Base-by-base conservation (phyloP, 2,329 filamentous ascomycete species). In the Exophiala aquamarina region DNA sequence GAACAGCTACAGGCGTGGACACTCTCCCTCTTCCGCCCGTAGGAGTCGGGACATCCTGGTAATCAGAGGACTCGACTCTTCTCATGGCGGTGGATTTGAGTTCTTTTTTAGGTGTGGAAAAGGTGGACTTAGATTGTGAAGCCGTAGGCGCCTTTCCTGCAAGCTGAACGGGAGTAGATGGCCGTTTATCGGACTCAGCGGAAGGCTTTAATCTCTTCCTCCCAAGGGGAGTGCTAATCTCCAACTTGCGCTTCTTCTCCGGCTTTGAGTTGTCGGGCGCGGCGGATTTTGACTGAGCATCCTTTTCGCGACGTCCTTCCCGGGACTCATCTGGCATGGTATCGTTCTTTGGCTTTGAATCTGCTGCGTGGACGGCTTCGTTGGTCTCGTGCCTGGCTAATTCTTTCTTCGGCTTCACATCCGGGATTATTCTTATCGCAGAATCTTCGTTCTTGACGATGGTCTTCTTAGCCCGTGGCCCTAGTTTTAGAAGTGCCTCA, bases 81-180 rank as follows among this genome's bases (percentile, higher is more conserved):
- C 68, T 67, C 62, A 69, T 66, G 17, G 61, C 58, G 2, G 56
- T 59, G 26, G 56, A 59, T 56, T 64, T 72, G 18, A 65, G 47
- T 17, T 70, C 69, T 57, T 70, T 75, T 47, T 67, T 69, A 1
- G 72, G 69, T 1, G 73, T 74, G 11, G 65, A 57, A 19, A 69
- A 64, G 11, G 57, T 54, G 9, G 52, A 52, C 45, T 59, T 61
- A 29, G 56, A 47, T n/a, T 56, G 50, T 28, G 40, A 34, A 56
- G 52, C 41, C 36, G 50, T 18, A n/a, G 66, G 63, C n/a, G 68
- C 64, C 46, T 62, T 69, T 29, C 61, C 59, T 3, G 63, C 49
- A 37, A 61, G 50, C 17, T 63, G 60, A n/a, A 65, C 54, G 11
- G 70, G 64, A 5, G 68, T 70, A 35, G 61, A 61, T 17, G 67